Conservation (phyloP, 169 alveolate species). For the Eimeria necatrix region DNA sequence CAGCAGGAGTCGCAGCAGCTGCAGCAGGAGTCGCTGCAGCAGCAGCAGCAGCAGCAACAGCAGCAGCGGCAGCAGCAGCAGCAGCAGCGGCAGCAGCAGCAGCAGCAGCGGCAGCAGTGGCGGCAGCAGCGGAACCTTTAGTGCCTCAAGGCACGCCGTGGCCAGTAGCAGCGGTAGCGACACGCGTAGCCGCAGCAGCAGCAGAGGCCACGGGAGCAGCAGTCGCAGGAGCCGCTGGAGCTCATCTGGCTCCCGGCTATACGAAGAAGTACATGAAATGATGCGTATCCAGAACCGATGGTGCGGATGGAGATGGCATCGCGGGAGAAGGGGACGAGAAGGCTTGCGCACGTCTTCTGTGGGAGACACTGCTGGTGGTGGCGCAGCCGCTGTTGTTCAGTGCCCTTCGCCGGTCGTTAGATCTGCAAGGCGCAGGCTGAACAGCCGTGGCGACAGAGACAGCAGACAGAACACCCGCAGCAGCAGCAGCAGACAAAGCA, state of each 20-base stretch:
- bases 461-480: background rate
- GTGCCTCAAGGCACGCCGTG: background rate
- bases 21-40: background rate
- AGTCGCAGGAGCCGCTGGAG: no score
- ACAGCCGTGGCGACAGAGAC: background rate
- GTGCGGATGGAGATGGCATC: no score
- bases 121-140: background rate
- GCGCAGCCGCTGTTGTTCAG: no score
- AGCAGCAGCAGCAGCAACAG: conserved; percentile 11
- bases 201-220: background rate
- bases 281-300: no score
- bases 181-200: background rate
- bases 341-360: no score
- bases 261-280: no score
- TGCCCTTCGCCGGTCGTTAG: no score
- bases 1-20: background rate
- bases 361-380: no score
- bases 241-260: no score
- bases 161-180: background rate
- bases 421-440: background rate
- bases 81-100: background rate
- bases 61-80: conserved; percentile 19
- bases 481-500: background rate
- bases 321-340: no score
- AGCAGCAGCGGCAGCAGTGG: background rate